Evolutionary conservation across 495 filamentous ascomycete species (phyloP).

Genomic region (Jackrogersella minutella): DNA sequence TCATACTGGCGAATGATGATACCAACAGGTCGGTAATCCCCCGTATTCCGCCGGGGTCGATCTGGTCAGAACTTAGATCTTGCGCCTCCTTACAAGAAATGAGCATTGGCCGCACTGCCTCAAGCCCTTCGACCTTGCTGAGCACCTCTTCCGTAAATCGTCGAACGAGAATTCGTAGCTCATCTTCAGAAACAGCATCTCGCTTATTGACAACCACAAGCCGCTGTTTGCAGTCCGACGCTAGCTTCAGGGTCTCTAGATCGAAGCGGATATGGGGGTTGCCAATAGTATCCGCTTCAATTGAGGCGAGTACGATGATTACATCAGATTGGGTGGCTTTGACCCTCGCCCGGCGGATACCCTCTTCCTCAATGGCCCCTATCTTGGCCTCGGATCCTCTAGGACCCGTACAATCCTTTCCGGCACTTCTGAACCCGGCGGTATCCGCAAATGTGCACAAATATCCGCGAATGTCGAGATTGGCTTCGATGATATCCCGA

Average conservation of each 20-base stretch:
- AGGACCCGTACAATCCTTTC: slow-evolving; percentile 23
- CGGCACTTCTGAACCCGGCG: slow-evolving; percentile 72
- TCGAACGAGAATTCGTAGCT: slow-evolving; percentile 39
- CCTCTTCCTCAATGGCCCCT: slow-evolving; percentile 85
- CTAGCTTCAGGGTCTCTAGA: slow-evolving; percentile 55
- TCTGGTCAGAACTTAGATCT: slow-evolving; percentile 47
- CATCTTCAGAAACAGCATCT: slow-evolving; percentile 61
- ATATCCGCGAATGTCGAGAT: slow-evolving; percentile 88
- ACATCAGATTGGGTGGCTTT: slow-evolving; percentile 86
- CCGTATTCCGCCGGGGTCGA: slow-evolving; percentile 73
- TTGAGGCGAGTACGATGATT: slow-evolving; percentile 78
- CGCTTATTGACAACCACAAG: slow-evolving; percentile 85
- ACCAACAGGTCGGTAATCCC: slow-evolving; percentile 71
- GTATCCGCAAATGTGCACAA: slow-evolving; percentile 91
- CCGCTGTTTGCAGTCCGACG: slow-evolving; percentile 63
- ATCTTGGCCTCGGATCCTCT: slow-evolving; percentile 49
- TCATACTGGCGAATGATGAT: slow-evolving; percentile 74
- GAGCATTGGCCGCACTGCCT: slow-evolving; percentile 29
- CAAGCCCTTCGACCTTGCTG: slow-evolving; percentile 42
- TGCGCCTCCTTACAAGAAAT: slow-evolving; percentile 45
- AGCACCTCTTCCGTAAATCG: slow-evolving; percentile 48
- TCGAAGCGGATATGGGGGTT: slow-evolving; percentile 56
- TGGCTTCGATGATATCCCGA: slow-evolving; percentile 90
- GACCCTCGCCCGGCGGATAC: slow-evolving; percentile 84
- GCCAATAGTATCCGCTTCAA: slow-evolving; percentile 60